Conservation (phyloP, 257 asterid genomes). For the Solanum virginianum region DNA sequence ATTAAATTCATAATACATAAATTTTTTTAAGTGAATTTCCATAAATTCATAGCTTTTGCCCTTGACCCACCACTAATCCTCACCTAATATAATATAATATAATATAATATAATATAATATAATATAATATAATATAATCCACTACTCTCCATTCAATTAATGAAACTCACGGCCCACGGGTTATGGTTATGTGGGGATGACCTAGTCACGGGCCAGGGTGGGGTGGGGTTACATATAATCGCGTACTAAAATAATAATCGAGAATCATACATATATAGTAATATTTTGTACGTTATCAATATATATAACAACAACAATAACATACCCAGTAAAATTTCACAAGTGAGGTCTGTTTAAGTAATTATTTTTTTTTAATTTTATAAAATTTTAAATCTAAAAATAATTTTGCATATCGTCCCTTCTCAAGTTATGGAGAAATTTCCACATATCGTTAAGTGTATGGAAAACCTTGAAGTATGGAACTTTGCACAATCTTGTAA, state of each 20-base stretch:
- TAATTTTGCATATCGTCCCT: background rate
- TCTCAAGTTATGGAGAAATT: background rate
- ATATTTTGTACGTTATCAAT: fast-evolving
- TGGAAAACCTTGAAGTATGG: background rate
- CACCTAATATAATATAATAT: no score
- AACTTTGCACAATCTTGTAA: background rate
- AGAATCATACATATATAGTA: background rate
- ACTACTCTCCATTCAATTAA: background rate
- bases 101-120: no score
- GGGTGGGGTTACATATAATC: no score
- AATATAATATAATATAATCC: background rate
- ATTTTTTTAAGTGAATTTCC: no score
- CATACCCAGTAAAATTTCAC: no score
- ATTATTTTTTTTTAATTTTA: background rate
- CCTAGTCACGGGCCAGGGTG: background rate
- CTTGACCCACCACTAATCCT: no score
- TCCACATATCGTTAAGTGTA: background rate
- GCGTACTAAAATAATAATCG: background rate
- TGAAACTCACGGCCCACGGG: background rate
- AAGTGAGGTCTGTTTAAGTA: background rate
- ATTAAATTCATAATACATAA: no score
- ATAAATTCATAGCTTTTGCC: no score
- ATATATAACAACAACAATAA: no score
- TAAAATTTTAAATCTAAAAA: background rate
- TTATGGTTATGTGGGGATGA: background rate